These are phyloP conservation scores for Nakaseomyces glabratus DNA, from an alignment of 1,139 yeast genomes.

Conservation along the genomic window DNA sequence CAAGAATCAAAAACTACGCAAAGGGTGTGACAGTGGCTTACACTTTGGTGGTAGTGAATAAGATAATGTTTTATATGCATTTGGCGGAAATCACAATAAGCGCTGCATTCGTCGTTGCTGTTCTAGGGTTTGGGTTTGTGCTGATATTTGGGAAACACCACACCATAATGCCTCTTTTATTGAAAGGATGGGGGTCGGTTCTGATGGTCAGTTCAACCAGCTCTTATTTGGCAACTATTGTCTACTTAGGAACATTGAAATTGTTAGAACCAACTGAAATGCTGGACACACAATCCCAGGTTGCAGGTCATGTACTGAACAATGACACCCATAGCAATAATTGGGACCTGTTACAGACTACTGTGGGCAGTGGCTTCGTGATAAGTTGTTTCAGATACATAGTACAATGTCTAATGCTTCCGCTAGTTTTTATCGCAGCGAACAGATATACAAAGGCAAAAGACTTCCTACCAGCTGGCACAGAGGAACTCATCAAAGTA, in stretches of 20 bases:
- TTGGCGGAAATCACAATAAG: constrained; percentile 4
- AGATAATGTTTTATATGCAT: constrained; percentile 8
- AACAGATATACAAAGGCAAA: constrained; percentile 14
- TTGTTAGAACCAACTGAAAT: constrained; percentile 15
- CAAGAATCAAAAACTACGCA: constrained; percentile 7
- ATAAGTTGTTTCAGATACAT: constrained; percentile 16
- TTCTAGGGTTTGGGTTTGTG: constrained; percentile 13
- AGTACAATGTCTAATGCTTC: constrained; percentile 14
- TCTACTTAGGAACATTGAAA: constrained; percentile 14
- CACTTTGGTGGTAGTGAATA: constrained; percentile 13
- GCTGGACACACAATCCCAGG: background rate
- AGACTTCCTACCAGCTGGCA: too few relatives aligned
- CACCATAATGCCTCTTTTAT: constrained; percentile 9
- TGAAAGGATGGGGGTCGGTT: constrained; percentile 10
- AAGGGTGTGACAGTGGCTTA: constrained; percentile 16
- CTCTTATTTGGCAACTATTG: constrained; percentile 10
- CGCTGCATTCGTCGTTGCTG: constrained; percentile 2
- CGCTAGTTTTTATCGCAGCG: constrained; percentile 12
- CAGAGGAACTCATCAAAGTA: too few relatives aligned
- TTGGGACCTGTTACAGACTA: constrained; percentile 19
- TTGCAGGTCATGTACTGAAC: too few relatives aligned
- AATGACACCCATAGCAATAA: constrained; percentile 3
- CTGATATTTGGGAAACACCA: constrained; percentile 11
- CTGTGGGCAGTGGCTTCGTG: constrained; percentile 20
- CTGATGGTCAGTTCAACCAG: constrained; percentile 12